A percentile compares a stretch with the other conserved stretches of the same genome.
phyloP scores from a whole-genome alignment of 495 filamentous ascomycete species.

The Platismatia glauca region DNA sequence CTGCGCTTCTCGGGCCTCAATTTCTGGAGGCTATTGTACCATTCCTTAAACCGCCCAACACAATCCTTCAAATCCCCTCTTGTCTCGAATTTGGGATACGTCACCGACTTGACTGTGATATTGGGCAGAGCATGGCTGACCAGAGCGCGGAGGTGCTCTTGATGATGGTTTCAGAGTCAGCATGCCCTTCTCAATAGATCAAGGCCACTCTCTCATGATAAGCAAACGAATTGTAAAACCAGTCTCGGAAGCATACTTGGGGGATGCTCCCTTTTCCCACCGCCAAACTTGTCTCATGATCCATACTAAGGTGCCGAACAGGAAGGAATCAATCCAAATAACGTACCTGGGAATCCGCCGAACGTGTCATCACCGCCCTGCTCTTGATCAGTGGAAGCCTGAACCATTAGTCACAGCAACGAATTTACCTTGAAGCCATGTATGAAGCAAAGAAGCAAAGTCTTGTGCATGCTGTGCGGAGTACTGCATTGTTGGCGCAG shows the following conservation, averaged over 20 bases:
- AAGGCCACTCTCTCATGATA: no score
- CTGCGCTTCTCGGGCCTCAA: not conserved
- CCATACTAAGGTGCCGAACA: not conserved
- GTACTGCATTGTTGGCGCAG: conserved; percentile 4
- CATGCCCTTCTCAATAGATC: not conserved
- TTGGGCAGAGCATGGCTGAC: conserved; percentile 64
- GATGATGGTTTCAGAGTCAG: not conserved
- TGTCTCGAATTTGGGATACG: conserved; percentile 90
- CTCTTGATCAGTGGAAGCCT: conserved; percentile 17
- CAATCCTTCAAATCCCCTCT: conserved; percentile 75
- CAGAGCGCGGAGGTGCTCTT: conserved; percentile 58
- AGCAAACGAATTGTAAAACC: no score
- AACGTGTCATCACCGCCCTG: conserved; percentile 90
- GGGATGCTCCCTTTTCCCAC: no score
- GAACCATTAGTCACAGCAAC: not conserved
- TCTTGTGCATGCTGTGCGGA: conserved; percentile 67
- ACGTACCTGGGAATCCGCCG: conserved; percentile 48
- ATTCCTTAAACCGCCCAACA: conserved; percentile 76
- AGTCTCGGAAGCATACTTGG: no score
- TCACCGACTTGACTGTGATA: conserved; percentile 56
- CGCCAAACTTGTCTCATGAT: not conserved
- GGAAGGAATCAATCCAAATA: not conserved
- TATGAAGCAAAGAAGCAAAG: conserved; percentile 82
- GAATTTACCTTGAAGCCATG: conserved; percentile 85
- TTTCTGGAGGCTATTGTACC: conserved; percentile 40